Evolutionary conservation across 345 rosid genomes (phyloP), one percentile per base, ranked within the genome.

Genomic region (Camelina laxa): DNA sequence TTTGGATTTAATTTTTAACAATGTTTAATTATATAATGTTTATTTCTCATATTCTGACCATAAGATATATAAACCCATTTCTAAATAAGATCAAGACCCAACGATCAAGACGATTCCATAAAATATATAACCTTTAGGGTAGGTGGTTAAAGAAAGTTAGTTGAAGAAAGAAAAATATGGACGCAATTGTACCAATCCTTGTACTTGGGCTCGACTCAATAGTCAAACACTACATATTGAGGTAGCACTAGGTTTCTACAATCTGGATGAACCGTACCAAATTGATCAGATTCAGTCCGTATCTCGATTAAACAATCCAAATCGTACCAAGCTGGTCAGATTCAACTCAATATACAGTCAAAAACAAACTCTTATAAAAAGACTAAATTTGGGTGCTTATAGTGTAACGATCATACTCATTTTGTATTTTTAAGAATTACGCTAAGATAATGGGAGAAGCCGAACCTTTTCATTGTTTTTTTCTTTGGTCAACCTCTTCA

Each of bases 401-500:
- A 24, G 9, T 68, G 41, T 47, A 36, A 7, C 38, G 6, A 72
- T 31, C 6, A 31, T 10, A 74, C 24, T 67, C 48, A 38, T 10
- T 67, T 38, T n/a, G 17, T 51, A 21, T 60, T 19, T 60, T 67
- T 9, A 27, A 42, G 11, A 53, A 39, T 9, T 50, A 70, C 16
- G 19, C 13, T 16, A 12, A 51, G 8, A 0, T 0, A 13, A 13
- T 6, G 11, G 44, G 45, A 53, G 65, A 73, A 47, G 57, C 41
- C 16, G 14, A 57, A 38, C 60, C 21, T 48, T 57, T 9, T 14
- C 72, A 24, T 57, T 7, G 50, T 7, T 57, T 36, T 47, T 22
- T 47, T 48, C 60, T 38, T 49, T 10, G 39, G 67, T 66, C 78
- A 74, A 66, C 65, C 67, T 56, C 44, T 57, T 66, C 78, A 57